phyloP scores from a whole-genome alignment of 176 grass and related monocot species.

The Cenchrus americanus region DNA sequence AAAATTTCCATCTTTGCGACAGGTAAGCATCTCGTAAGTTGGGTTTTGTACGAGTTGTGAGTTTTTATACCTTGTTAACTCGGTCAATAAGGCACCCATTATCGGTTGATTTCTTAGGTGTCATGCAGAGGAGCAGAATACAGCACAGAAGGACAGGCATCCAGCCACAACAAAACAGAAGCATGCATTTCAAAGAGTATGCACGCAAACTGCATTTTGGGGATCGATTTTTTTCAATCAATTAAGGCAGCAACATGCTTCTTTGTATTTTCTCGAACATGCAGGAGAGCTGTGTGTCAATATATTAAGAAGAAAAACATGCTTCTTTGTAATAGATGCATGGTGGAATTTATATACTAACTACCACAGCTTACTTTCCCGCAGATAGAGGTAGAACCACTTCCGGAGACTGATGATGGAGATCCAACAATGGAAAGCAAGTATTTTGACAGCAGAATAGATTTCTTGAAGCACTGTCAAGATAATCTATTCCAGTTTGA shows the following conservation, averaged over 20 bases:
- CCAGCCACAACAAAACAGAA: constrained; percentile 75
- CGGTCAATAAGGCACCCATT: background rate
- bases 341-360: constrained; percentile 44
- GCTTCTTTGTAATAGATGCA: constrained; percentile 28
- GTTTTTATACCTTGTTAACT: constrained; percentile 4
- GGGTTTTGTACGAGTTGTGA: background rate
- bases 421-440: constrained; percentile 76
- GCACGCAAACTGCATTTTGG: constrained; percentile 12
- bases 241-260: background rate
- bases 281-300: too few species aligned
- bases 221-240: constrained; percentile 4
- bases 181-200: constrained; percentile 73
- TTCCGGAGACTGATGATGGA: constrained; percentile 67
- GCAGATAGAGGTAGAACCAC: constrained; percentile 62
- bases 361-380: constrained; percentile 24
- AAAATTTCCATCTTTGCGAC: constrained; percentile 89
- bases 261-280: too few species aligned
- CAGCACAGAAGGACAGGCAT: constrained; percentile 72
- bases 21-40: constrained; percentile 61
- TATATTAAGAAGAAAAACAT: background rate
- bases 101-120: constrained; percentile 60
- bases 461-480: constrained; percentile 86
- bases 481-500: constrained; percentile 90
- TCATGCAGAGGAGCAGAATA: constrained; percentile 64
- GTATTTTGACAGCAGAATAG: constrained; percentile 86